Evolutionary conservation across 75 land plant species (phyloP).

Genomic region (Cupressus sempervirens): DNA sequence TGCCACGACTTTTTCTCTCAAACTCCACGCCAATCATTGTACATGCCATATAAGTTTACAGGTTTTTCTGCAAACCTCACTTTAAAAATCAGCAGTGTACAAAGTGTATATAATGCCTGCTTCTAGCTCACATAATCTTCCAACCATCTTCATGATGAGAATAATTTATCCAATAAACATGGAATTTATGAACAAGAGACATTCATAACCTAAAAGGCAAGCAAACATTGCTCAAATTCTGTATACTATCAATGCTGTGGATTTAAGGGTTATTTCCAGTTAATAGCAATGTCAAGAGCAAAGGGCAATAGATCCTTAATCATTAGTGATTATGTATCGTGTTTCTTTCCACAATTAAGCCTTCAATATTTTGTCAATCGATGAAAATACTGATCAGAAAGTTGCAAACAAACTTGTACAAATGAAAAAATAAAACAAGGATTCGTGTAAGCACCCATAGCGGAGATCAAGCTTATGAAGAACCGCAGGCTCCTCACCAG

Average conservation of each 20-base stretch:
- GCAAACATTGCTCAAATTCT: not conserved
- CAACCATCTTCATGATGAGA: not conserved
- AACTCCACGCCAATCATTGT: not conserved
- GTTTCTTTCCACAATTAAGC: not conserved
- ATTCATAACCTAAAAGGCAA: not conserved
- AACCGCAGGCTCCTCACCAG: slow-evolving; percentile 49
- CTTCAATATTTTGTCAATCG: not conserved
- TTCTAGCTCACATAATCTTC: not conserved
- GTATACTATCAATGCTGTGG: not conserved
- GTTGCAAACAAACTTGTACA: not conserved
- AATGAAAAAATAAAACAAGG: not conserved
- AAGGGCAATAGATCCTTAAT: not conserved
- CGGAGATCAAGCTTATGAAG: slow-evolving; percentile 85
- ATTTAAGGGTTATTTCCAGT: not conserved
- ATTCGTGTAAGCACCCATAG: slow-evolving; percentile 60
- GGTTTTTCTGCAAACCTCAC: not conserved
- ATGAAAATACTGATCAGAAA: not conserved
- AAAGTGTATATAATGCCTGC: not conserved
- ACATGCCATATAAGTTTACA: not conserved
- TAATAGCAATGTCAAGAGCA: not conserved
- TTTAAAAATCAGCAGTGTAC: not conserved
- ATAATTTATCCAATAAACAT: not conserved
- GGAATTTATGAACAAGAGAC: not conserved
- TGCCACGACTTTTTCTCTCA: not conserved
- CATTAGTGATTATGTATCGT: not conserved